phyloP scores from a whole-genome alignment of 208 protist species.

The Trichomonas tenax region DNA sequence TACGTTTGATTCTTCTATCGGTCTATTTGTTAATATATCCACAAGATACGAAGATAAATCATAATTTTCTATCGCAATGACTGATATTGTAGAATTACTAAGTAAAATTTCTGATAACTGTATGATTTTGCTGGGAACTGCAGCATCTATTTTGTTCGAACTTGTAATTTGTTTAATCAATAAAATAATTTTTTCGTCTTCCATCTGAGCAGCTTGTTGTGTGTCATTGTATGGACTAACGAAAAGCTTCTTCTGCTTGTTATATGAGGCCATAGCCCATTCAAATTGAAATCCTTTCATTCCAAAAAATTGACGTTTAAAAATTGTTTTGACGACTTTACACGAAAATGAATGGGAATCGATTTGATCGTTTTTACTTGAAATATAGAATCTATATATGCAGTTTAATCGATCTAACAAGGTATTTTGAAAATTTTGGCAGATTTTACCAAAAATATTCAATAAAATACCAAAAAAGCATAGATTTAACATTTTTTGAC shows the following conservation, averaged over 20 bases:
- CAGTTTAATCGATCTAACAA: too few relatives aligned
- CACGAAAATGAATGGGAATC: too few relatives aligned
- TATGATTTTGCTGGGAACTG: not conserved
- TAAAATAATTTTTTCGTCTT: not conserved
- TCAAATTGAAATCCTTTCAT: not conserved
- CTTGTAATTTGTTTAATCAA: not conserved
- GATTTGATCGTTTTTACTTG: too few relatives aligned
- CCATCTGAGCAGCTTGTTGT: not conserved
- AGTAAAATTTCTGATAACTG: not conserved
- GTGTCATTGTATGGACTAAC: not conserved
- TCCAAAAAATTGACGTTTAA: too few relatives aligned
- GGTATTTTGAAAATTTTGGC: too few relatives aligned
- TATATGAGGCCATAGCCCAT: not conserved
- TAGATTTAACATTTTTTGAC: too few relatives aligned
- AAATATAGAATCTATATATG: too few relatives aligned
- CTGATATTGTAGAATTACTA: not conserved
- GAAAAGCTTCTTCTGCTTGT: not conserved
- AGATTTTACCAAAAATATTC: too few relatives aligned
- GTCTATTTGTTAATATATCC: not conserved
- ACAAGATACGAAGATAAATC: not conserved
- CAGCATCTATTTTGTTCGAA: not conserved
- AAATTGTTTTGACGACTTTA: too few relatives aligned
- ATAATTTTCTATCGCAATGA: not conserved
- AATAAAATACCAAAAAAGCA: too few relatives aligned
- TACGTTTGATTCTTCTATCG: not conserved